phyloP scores from a whole-genome alignment of 2,329 filamentous ascomycete species.

The Ascochyta lentis region DNA sequence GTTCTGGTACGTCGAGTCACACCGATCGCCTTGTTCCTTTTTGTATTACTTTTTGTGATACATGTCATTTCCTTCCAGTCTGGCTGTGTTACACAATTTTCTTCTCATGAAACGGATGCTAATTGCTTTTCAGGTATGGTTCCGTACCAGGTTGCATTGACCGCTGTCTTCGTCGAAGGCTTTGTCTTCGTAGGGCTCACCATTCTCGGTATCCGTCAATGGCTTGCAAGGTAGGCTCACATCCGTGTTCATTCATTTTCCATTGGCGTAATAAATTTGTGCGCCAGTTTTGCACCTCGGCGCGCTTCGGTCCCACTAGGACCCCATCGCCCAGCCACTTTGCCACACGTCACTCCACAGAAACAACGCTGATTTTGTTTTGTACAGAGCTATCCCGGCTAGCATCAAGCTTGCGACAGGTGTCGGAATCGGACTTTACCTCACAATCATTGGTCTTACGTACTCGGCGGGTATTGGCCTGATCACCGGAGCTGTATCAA shows the following conservation, averaged over 20 bases:
- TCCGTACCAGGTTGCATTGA: slow-evolving; percentile 77
- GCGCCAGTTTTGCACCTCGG: slow-evolving; percentile 17
- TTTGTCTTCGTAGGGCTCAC: slow-evolving; percentile 84
- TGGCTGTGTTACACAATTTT: slow-evolving; percentile 5
- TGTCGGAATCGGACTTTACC: slow-evolving; percentile 83
- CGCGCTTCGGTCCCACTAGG: slow-evolving; percentile 17
- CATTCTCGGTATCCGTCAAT: slow-evolving; percentile 73
- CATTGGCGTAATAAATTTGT: slow-evolving; percentile 16
- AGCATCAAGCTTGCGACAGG: slow-evolving; percentile 88
- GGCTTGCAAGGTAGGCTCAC: slow-evolving; percentile 57
- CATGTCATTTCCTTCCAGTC: slow-evolving; percentile 14
- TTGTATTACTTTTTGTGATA: slow-evolving; percentile 23
- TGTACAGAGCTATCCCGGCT: slow-evolving; percentile 72
- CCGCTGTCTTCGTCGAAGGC: slow-evolving; percentile 87
- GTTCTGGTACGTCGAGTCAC: slow-evolving; percentile 59
- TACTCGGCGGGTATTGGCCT: slow-evolving; percentile 84
- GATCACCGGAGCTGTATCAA: slow-evolving; percentile 70
- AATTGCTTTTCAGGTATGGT: slow-evolving; percentile 56
- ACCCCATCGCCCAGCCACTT: slow-evolving; percentile 11
- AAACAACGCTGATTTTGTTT: slow-evolving; percentile 59
- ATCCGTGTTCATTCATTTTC: slow-evolving; percentile 10
- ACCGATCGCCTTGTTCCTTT: slow-evolving; percentile 21
- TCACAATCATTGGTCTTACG: slow-evolving; percentile 76
- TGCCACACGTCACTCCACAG: slow-evolving; percentile 54
- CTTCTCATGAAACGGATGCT: slow-evolving; percentile 19